These are phyloP conservation scores for Eragrostis tef DNA, from an alignment of 202 grass and related monocot genomes.

Conservation along the genomic window DNA sequence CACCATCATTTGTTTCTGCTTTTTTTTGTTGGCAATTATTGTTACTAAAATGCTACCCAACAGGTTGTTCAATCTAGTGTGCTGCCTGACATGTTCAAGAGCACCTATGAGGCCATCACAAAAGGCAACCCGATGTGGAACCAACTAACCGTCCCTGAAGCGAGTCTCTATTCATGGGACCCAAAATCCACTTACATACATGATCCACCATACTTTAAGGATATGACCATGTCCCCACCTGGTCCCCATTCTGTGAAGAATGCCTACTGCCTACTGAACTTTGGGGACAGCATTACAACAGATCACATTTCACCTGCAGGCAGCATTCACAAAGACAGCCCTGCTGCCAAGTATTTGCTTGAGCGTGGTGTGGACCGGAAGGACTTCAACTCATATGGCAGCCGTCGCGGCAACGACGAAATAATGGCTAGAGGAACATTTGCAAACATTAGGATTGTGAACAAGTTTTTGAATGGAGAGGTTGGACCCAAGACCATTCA, in stretches of 20 bases:
- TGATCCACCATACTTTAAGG: conserved; percentile 88
- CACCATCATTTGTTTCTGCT: conserved; percentile 18
- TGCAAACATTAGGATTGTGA: conserved; percentile 94
- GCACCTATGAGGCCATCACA: conserved; percentile 88
- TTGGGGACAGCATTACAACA: conserved; percentile 94
- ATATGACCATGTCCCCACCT: conserved; percentile 90
- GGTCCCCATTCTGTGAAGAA: conserved; percentile 75
- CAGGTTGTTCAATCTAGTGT: conserved; percentile 88
- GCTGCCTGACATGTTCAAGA: conserved; percentile 94
- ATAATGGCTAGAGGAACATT: conserved; percentile 95
- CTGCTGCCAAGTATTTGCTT: conserved; percentile 87
- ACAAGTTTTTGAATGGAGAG: conserved; percentile 87
- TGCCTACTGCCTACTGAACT: conserved; percentile 86
- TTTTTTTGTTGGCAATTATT: conserved; percentile 22
- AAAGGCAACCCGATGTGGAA: conserved; percentile 98
- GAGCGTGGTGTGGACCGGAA: conserved; percentile 83
- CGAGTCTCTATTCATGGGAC: conserved; percentile 83
- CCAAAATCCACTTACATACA: conserved; percentile 91
- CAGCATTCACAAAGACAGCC: conserved; percentile 89
- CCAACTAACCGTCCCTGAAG: conserved; percentile 72
- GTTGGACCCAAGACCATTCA: conserved; percentile 90
- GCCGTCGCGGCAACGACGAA: conserved; percentile 91
- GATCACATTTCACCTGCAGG: conserved; percentile 96
- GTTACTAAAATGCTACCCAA: conserved; percentile 41
- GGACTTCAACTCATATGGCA: conserved; percentile 94